phyloP scores from a whole-genome alignment of 2,329 filamentous ascomycete species.

The Penicillium sp. region DNA sequence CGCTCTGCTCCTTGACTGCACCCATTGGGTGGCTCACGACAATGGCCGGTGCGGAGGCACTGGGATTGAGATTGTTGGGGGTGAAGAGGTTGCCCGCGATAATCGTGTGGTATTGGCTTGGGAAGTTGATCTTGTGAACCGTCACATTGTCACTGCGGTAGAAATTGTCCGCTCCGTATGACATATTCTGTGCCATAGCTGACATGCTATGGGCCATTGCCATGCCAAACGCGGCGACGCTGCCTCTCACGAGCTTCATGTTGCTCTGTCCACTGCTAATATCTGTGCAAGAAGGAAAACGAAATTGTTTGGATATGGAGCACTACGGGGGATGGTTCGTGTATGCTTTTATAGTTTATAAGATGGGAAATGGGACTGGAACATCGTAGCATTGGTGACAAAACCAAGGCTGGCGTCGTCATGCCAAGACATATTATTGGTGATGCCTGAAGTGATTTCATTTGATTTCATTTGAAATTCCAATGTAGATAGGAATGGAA shows the following conservation, averaged over 20 bases:
- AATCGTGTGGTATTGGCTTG: conserved; percentile 14
- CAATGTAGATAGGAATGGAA: too few species aligned
- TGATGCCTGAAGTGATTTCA: too few species aligned
- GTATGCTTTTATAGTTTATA: too few species aligned
- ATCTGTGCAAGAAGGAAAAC: too few species aligned
- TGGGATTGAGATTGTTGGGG: conserved; percentile 9
- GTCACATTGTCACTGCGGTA: conserved; percentile 22
- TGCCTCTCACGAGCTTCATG: conserved; percentile 8
- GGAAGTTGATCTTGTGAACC: conserved; percentile 15
- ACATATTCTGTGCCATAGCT: conserved; percentile 22
- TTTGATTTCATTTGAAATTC: too few species aligned
- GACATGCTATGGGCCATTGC: conserved; percentile 1
- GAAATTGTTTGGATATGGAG: too few species aligned
- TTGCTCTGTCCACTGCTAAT: background rate
- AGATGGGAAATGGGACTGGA: too few species aligned
- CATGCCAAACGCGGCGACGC: conserved; percentile 7
- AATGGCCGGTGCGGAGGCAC: conserved; percentile 12
- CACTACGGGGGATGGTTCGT: too few species aligned
- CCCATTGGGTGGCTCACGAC: conserved; percentile 26
- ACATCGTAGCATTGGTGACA: too few species aligned
- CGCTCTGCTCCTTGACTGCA: conserved; percentile 26
- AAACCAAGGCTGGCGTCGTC: too few species aligned
- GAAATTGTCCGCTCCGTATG: conserved; percentile 23
- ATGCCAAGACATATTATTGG: too few species aligned
- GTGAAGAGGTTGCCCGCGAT: conserved; percentile 22